phyloP scores from a whole-genome alignment of 2,329 filamentous ascomycete genomes.

The Hypoxylon sp. region DNA sequence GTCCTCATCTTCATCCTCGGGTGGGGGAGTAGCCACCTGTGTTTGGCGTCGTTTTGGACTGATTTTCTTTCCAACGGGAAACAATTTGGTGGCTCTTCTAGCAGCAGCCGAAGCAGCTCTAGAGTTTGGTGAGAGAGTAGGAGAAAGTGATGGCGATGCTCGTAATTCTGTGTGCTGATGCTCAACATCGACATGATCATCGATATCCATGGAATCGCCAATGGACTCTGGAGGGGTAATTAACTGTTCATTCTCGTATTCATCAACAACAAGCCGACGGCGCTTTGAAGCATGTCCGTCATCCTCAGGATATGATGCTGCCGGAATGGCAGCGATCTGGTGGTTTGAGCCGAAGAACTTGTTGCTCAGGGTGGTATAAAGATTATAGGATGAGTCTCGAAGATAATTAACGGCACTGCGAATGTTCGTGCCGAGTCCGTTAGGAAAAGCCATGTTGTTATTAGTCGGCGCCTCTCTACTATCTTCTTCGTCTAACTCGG shows the following conservation, averaged over 20 bases:
- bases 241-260: not conserved
- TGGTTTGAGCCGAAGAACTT: constrained; percentile 21
- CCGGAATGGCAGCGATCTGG: constrained; percentile 1
- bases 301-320: constrained; percentile 26
- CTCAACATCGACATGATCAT: constrained; percentile 10
- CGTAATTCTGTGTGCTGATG: not conserved
- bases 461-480: constrained; percentile 5
- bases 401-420: constrained; percentile 31
- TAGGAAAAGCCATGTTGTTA: constrained; percentile 19
- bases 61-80: constrained; percentile 27
- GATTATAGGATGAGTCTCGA: constrained; percentile 29
- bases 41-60: constrained; percentile 9
- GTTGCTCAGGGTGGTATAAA: constrained; percentile 27
- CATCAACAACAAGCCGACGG: constrained; percentile 29
- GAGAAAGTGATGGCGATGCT: constrained; percentile 30
- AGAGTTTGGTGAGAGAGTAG: constrained; percentile 30
- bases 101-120: constrained; percentile 26
- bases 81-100: constrained; percentile 28
- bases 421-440: constrained; percentile 25
- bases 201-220: constrained; percentile 38
- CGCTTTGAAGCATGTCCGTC: constrained; percentile 34
- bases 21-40: constrained; percentile 26
- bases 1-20: constrained; percentile 4
- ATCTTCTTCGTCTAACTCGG: constrained; percentile 27
- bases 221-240: not conserved